Evolutionary conservation across 2,329 filamentous ascomycete genomes (phyloP), one percentile per base, ranked within the genome.

Genomic region (Conoideocrella luteorostrata): DNA sequence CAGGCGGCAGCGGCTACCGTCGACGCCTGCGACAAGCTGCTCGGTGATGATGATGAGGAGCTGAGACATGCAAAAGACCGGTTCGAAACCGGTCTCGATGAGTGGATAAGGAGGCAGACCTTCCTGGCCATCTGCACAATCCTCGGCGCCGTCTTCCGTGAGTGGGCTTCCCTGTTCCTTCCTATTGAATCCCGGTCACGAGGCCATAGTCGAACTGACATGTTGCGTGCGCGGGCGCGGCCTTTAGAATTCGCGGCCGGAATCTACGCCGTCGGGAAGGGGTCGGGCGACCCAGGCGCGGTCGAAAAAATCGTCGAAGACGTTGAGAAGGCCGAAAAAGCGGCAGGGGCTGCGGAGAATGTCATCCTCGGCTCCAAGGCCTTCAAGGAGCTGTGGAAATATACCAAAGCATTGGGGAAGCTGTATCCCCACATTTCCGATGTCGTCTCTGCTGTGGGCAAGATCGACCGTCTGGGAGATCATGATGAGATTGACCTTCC

Each of bases 321-420:
- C 2, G 35, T 38, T 22, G 22, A 10, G n/a, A 5, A 28, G 22
- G 35, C 35, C 6, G 22, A 4, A 20, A 17, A 1, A 2, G 10
- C 26, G 21, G 22, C 12, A 13, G 35, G 2, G 4, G 21, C 24
- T 4, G 9, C 18, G n/a, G 35, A 23, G 21, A 12, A 18, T 1
- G 5, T 38, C 1, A 5, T 38, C 1, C 7, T 38, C 9, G 26
- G 9, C 0, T 38, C 35, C 4, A 15, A 38, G 4, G 26, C 21
- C 4, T 1, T 38, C 3, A 0, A 15, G n/a, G 20, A 18, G 1
- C 22, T 38, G 22, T 0, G 1, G n/a, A 11, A 38, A 0, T 26
- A 23, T 22, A 23, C 26, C 3, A n/a, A 28, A 13, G 18, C 22
- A n/a, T n/a, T 38, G 7, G 2, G 5, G 7, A 5, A 38, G 1